These are phyloP conservation scores for Sclerotinia nivalis DNA, from an alignment of 2,329 filamentous ascomycete species.

Conservation along the genomic window DNA sequence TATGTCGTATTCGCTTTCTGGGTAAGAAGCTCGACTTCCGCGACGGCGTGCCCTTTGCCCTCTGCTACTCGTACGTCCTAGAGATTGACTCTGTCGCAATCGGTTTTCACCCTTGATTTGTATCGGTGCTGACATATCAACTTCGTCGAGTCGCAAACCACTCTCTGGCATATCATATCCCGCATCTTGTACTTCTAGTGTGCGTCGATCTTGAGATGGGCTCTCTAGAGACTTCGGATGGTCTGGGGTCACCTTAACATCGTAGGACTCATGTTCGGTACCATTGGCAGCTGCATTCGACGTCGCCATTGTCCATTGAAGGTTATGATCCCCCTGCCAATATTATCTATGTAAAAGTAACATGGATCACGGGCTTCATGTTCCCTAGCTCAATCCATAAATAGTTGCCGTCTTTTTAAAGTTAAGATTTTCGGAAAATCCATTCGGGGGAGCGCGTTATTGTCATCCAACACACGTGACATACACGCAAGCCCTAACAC, in stretches of 20 bases:
- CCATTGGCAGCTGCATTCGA: neutral
- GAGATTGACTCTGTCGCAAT: slow-evolving; percentile 42
- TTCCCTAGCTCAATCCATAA: neutral
- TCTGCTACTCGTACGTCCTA: slow-evolving; percentile 37
- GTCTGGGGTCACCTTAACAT: neutral
- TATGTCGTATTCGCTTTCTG: slow-evolving; percentile 29
- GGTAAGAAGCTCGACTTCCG: slow-evolving; percentile 15
- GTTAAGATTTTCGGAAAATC: neutral
- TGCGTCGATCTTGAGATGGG: neutral
- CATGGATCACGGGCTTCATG: neutral
- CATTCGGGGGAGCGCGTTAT: slow-evolving; percentile 3
- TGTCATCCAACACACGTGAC: neutral
- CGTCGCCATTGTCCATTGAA: slow-evolving; percentile 23
- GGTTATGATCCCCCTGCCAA: neutral
- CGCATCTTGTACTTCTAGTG: slow-evolving; percentile 1
- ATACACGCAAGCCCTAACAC: slow-evolving; percentile 13
- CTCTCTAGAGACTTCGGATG: neutral
- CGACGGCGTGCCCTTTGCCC: neutral
- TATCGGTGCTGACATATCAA: slow-evolving; percentile 47
- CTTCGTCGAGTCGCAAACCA: slow-evolving; percentile 47
- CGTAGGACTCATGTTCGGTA: neutral
- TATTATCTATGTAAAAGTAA: neutral
- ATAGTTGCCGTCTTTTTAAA: slow-evolving; percentile 18
- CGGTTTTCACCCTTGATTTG: slow-evolving; percentile 45
- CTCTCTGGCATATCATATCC: slow-evolving; percentile 44